Base-by-base conservation (phyloP, 176 grass and related monocot genomes). In the Tillandsia leiboldiana region DNA sequence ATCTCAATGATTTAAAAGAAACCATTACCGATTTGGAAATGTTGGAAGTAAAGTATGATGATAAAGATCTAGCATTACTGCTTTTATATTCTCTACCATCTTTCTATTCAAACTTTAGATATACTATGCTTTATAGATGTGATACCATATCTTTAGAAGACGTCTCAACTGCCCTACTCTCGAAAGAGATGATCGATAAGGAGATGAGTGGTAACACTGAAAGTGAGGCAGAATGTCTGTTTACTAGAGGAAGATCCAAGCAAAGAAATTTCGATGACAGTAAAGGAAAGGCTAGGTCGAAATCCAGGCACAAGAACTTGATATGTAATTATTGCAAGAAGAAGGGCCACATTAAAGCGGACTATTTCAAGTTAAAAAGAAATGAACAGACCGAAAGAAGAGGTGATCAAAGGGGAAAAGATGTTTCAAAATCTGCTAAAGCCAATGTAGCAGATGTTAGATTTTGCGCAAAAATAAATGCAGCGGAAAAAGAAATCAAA, bases 311-410 rank as follows among this genome's bases (percentile, higher is more conserved):
- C 5, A 63, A 14, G 49, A 68, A 12, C 15, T 54, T 54, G 0
- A 17, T 50, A 0, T 81, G 71, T 9, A 66, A 51, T 5, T 76
- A 76, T 3, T 68, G 51, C 9, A 76, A 76, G 12, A 58, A 72
- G 23, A 48, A 26, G 1, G 29, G 50, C 20, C 78, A 74, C 20
- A 50, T 28, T 49, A 74, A 54, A 10, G 15, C 2, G 15, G 0
- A 54, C 15, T 54, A 11, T 15, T 54, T 54, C 3, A 54, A 54
- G 12, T 15, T 54, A 11, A 11, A 54, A 15, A 54, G 29, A 5
- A 33, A 5, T 3, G 29, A 33, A 54, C 52, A 54, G 3, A 54
- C 5, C 4, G 52, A 54, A 54, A 3, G 29, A 15, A 12, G 2
- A 12, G 12, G 1, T 54, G 11, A 15, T 54, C 12, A 3, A 54